A percentile compares a stretch with the other conserved stretches of the same genome.
Evolutionary conservation across 2,329 filamentous ascomycete genomes (phyloP).

Genomic region (Ophiocordyceps polyrhachis-furcata): DNA sequence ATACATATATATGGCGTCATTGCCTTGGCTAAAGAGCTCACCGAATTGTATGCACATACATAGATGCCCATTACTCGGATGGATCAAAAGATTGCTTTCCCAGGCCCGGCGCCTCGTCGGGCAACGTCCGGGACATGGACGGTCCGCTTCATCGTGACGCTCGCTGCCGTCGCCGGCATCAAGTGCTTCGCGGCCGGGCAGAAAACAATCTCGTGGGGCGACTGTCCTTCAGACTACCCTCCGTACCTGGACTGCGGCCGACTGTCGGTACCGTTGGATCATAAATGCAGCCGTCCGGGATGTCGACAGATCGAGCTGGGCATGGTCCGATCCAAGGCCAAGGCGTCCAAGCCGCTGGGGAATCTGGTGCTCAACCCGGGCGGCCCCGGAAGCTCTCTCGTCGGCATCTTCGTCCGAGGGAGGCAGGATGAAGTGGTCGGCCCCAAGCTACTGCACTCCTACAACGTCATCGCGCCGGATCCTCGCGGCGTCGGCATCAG

Average conservation of each 20-base stretch:
- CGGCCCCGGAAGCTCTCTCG: not conserved
- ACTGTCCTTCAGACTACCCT: not conserved
- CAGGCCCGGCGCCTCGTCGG: not conserved
- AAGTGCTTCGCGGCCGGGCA: not conserved
- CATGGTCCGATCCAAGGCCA: not conserved
- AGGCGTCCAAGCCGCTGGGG: not conserved
- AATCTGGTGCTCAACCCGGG: constrained; percentile 1
- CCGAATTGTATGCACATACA: no score
- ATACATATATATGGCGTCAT: no score
- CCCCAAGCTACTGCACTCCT: not conserved
- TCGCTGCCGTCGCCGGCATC: not conserved
- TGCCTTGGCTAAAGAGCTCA: no score
- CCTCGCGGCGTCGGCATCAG: constrained; percentile 1
- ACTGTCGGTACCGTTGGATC: not conserved
- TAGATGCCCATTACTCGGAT: no score
- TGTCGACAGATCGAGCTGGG: not conserved
- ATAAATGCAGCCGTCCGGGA: not conserved
- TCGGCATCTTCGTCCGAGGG: not conserved
- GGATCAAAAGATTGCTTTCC: no score
- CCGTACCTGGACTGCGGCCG: not conserved
- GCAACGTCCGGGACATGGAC: not conserved
- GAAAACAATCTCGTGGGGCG: not conserved
- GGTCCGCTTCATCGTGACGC: not conserved
- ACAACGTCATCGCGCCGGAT: constrained; percentile 1
- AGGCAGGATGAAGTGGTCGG: not conserved